Conservation (phyloP, 2,329 filamentous ascomycete species). For the Trichoderma brevicompactum region DNA sequence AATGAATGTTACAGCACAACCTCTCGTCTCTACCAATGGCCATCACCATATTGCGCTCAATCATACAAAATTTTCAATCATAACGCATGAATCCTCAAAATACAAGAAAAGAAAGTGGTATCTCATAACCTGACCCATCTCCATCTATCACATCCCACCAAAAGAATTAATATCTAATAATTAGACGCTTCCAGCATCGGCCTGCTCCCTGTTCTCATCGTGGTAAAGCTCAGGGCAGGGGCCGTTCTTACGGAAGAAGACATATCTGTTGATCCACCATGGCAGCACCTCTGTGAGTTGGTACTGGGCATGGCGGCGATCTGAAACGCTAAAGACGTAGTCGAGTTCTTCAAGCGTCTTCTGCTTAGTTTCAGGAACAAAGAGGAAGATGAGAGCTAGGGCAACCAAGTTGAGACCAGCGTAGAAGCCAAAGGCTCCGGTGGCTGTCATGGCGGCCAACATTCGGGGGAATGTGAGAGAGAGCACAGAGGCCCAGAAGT, state of each 20-base stretch:
- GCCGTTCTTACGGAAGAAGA: conserved; percentile 21
- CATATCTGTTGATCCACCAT: conserved; percentile 28
- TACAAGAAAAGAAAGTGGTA: conserved; percentile 24
- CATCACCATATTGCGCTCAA: background rate
- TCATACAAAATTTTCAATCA: background rate
- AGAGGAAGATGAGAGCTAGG: conserved; percentile 52
- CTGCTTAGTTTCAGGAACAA: conserved; percentile 55
- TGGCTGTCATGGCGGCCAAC: conserved; percentile 40
- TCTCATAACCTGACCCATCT: conserved; percentile 9
- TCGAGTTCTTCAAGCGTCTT: conserved; percentile 51
- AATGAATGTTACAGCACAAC: background rate
- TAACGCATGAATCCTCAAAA: conserved; percentile 2
- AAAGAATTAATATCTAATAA: background rate
- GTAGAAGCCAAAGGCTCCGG: conserved; percentile 47
- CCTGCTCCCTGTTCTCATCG: conserved; percentile 23
- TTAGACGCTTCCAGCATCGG: background rate
- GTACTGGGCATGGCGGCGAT: conserved; percentile 24
- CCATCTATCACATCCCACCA: background rate
- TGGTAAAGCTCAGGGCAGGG: conserved; percentile 27
- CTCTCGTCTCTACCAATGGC: background rate
- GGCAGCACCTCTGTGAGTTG: conserved; percentile 27
- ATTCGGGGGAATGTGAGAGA: conserved; percentile 59
- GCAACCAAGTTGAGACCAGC: conserved; percentile 52
- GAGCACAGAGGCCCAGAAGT: conserved; percentile 51
- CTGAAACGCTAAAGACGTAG: conserved; percentile 26